phyloP scores from a whole-genome alignment of 345 rosid species.

The Psidium friedrichsthalianum region DNA sequence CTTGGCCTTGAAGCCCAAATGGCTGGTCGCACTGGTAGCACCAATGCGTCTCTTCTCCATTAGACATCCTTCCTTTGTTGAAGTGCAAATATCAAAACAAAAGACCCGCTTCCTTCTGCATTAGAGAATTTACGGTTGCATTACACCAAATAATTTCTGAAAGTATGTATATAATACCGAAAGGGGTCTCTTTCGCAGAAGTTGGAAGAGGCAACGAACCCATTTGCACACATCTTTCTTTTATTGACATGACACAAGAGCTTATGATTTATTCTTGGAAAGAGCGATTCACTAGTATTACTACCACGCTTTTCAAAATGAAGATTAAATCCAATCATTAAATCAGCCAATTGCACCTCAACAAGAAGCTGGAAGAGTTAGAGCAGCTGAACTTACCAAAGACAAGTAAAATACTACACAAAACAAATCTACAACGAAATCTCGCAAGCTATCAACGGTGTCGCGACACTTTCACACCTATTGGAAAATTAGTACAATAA shows the following conservation, averaged over 20 bases:
- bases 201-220: not conserved
- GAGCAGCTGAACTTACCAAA: not conserved
- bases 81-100: not conserved
- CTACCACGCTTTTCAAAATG: not conserved
- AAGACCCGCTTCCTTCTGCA: not conserved
- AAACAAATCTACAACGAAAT: not conserved
- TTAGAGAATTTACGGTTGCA: not conserved
- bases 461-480: not conserved
- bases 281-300: not conserved
- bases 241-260: not conserved
- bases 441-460: not conserved
- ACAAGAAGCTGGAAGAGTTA: not conserved
- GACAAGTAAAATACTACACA: not conserved
- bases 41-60: conserved; percentile 1
- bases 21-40: conserved; percentile 1
- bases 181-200: not conserved
- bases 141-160: not conserved
- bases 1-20: not conserved
- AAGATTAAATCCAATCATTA: not conserved
- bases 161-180: not conserved
- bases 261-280: not conserved
- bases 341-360: not conserved
- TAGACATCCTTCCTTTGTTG: not conserved
- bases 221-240: not conserved
- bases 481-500: not conserved